phyloP scores from a whole-genome alignment of 257 asterid genomes.

The Solanum sejunctum region DNA sequence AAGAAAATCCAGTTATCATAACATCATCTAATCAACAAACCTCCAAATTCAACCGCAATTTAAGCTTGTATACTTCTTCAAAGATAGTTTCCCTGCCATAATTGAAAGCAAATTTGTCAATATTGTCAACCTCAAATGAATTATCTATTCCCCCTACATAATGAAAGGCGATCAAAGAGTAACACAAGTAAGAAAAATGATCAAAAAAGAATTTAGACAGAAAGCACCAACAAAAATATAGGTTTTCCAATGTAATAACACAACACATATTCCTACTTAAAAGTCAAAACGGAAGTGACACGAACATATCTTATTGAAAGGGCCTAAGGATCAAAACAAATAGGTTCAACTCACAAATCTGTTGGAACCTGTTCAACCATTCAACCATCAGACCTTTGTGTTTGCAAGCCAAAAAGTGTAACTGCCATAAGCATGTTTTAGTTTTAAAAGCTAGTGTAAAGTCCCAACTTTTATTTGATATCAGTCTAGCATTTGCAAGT shows the following conservation, averaged over 20 bases:
- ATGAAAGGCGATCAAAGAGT: background rate
- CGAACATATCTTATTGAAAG: background rate
- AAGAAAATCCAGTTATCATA: background rate
- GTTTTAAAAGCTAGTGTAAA: background rate
- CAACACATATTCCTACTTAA: background rate
- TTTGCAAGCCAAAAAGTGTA: background rate
- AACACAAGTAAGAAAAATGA: background rate
- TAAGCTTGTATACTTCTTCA: slow-evolving; percentile 71
- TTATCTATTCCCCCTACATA: background rate
- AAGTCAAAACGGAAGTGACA: background rate
- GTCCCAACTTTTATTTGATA: background rate
- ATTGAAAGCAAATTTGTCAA: slow-evolving; percentile 1
- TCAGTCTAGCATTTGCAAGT: background rate
- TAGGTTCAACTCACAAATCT: background rate
- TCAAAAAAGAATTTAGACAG: background rate
- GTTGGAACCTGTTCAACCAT: background rate
- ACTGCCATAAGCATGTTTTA: background rate
- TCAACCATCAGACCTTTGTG: background rate
- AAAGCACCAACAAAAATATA: background rate
- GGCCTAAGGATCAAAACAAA: background rate
- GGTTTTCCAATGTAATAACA: background rate
- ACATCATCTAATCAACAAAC: slow-evolving; percentile 18
- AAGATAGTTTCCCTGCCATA: slow-evolving; percentile 44
- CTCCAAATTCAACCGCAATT: slow-evolving; percentile 48
- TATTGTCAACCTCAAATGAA: background rate